Conservation (phyloP, 2,329 filamentous ascomycete genomes). For the Rutstroemia sp. region DNA sequence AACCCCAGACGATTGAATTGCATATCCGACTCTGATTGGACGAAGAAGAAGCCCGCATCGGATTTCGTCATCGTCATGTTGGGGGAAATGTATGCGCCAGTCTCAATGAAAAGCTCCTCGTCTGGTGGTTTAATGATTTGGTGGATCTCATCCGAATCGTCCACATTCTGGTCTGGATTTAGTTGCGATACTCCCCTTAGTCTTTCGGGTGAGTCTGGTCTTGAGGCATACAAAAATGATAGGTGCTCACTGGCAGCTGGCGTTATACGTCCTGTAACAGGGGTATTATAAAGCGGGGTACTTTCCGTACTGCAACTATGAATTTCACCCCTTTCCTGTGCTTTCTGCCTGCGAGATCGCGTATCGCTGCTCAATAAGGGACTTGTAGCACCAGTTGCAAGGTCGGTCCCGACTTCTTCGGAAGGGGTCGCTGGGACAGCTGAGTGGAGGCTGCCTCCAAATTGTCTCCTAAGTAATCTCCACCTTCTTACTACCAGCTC, state of each 20-base stretch:
- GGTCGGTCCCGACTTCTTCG: slow-evolving; percentile 7
- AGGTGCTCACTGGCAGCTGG: slow-evolving; percentile 3
- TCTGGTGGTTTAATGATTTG: background rate
- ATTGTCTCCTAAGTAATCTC: slow-evolving; percentile 19
- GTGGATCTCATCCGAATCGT: background rate
- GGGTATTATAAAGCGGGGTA: slow-evolving; percentile 19
- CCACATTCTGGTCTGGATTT: background rate
- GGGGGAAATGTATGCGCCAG: background rate
- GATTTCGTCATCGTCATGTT: background rate
- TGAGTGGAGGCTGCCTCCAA: slow-evolving; percentile 22
- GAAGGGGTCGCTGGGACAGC: slow-evolving; percentile 12
- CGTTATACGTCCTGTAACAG: slow-evolving; percentile 12
- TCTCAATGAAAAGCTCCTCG: background rate
- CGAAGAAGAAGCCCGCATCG: background rate
- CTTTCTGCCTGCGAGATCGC: slow-evolving; percentile 19
- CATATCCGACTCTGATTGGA: background rate
- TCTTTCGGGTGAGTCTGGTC: background rate
- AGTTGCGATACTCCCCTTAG: background rate
- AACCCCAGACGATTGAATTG: slow-evolving; percentile 3
- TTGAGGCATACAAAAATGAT: background rate
- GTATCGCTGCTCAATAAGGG: slow-evolving; percentile 16
- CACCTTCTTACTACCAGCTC: slow-evolving; percentile 27
- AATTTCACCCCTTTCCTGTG: slow-evolving; percentile 25
- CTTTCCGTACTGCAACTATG: slow-evolving; percentile 21
- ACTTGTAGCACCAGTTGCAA: slow-evolving; percentile 10